These are phyloP conservation scores for Neoboletus brunneissimus DNA, from an alignment of 768 basidiomycete genomes.

Conservation along the genomic window DNA sequence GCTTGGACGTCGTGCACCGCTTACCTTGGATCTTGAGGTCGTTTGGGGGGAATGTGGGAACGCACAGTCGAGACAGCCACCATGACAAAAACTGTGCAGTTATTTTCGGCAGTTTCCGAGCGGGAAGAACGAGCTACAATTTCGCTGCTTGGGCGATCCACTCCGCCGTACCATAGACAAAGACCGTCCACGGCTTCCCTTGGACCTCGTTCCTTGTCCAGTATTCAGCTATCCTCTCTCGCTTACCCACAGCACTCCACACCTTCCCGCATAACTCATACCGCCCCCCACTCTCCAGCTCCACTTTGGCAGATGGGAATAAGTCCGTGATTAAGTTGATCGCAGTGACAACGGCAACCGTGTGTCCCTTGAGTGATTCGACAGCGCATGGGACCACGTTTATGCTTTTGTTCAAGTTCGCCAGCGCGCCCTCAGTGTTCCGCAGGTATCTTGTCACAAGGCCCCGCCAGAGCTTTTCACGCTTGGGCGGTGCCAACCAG, in stretches of 20 bases:
- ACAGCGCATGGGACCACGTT: slow-evolving; percentile 11
- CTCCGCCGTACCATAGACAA: slow-evolving; percentile 14
- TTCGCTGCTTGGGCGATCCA: slow-evolving; percentile 17
- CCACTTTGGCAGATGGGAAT: slow-evolving; percentile 17
- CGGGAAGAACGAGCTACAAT: neutral
- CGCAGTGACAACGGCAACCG: slow-evolving; percentile 15
- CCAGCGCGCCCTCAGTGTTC: slow-evolving; percentile 22
- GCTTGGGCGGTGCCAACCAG: slow-evolving; percentile 21
- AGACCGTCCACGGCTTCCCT: slow-evolving; percentile 14
- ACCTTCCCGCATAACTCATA: slow-evolving; percentile 23
- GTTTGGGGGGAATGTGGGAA: slow-evolving; percentile 35
- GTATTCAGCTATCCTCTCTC: slow-evolving; percentile 15
- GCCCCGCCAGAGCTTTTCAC: slow-evolving; percentile 21
- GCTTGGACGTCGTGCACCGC: slow-evolving; percentile 25
- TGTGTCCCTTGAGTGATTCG: slow-evolving; percentile 16
- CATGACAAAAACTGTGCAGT: slow-evolving; percentile 49
- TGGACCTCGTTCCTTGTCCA: slow-evolving; percentile 13
- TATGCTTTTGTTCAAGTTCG: slow-evolving; percentile 6
- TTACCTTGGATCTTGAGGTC: slow-evolving; percentile 53
- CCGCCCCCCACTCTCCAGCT: slow-evolving; percentile 11
- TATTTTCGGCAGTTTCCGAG: slow-evolving; percentile 36
- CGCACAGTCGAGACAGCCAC: slow-evolving; percentile 41
- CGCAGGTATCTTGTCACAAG: slow-evolving; percentile 19
- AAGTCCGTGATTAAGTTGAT: slow-evolving; percentile 22
- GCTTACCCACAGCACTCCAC: slow-evolving; percentile 18